Percentiles rank a stretch among this genome's conserved stretches.
Conservation (phyloP, 257 asterid species). For the Capsicum baccatum region DNA sequence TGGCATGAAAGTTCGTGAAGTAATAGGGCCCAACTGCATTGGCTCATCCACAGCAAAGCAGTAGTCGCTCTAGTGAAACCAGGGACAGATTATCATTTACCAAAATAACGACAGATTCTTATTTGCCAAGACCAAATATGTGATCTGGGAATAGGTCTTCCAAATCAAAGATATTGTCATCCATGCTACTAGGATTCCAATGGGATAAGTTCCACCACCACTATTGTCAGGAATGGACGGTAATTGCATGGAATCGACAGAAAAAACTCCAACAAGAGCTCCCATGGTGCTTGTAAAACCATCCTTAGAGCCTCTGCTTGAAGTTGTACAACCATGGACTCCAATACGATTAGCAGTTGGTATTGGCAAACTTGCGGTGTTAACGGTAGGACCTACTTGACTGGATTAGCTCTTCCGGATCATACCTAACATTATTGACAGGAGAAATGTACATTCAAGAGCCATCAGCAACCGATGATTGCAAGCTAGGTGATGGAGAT, state of each 20-base stretch:
- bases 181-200: neutral
- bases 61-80: neutral
- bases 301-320: neutral
- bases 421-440: neutral
- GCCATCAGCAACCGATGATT: too few relatives aligned
- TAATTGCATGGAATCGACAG: neutral
- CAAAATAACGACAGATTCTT: neutral
- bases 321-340: neutral
- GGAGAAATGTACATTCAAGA: neutral
- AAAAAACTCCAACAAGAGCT: neutral
- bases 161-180: neutral
- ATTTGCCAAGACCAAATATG: neutral
- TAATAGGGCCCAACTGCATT: neutral
- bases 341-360: neutral
- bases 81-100: neutral
- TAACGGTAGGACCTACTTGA: neutral
- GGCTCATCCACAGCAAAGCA: neutral
- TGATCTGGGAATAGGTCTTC: constrained; percentile 22
- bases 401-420: neutral
- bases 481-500: too few relatives aligned
- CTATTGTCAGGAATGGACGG: neutral
- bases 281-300: neutral
- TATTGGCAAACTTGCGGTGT: neutral
- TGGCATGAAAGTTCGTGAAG: neutral
- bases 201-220: neutral